A percentile compares a stretch with the other conserved stretches of the same genome.
Evolutionary conservation across 345 rosid genomes (phyloP).

Genomic region (Schrenkiella parvula): DNA sequence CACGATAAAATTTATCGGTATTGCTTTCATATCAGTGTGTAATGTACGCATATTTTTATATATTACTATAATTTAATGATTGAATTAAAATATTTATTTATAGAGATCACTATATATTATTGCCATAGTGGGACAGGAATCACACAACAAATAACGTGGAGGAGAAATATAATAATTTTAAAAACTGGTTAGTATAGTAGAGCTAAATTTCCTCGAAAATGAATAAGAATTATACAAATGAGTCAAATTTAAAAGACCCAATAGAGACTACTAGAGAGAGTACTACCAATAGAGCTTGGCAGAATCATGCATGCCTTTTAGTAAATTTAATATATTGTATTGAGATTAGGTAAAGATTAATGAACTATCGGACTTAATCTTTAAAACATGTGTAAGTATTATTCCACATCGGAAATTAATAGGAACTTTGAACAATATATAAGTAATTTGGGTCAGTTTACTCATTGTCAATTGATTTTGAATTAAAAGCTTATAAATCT

Average conservation of each 20-base stretch:
- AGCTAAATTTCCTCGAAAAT: slow-evolving; percentile 7
- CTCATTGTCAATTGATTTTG: too few relatives aligned
- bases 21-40: slow-evolving; percentile 22
- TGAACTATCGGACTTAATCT: too few relatives aligned
- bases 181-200: background rate
- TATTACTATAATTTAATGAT: background rate
- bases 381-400: too few relatives aligned
- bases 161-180: background rate
- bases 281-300: background rate
- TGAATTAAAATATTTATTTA: slow-evolving; percentile 4
- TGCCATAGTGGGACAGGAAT: slow-evolving; percentile 28
- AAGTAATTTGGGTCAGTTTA: too few relatives aligned
- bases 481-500: too few relatives aligned
- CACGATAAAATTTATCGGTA: slow-evolving; percentile 28
- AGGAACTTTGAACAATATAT: too few relatives aligned
- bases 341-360: too few relatives aligned
- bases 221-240: background rate
- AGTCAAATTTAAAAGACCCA: background rate
- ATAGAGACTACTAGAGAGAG: background rate
- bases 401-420: too few relatives aligned
- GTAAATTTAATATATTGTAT: background rate
- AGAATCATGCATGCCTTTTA: background rate
- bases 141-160: slow-evolving; percentile 26
- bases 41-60: slow-evolving; percentile 26
- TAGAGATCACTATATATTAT: slow-evolving; percentile 11